A percentile compares a stretch with the other conserved stretches of the same genome.
These are phyloP conservation scores for Fusarium beomiforme DNA, from an alignment of 2,329 filamentous ascomycete genomes.

Conservation along the genomic window DNA sequence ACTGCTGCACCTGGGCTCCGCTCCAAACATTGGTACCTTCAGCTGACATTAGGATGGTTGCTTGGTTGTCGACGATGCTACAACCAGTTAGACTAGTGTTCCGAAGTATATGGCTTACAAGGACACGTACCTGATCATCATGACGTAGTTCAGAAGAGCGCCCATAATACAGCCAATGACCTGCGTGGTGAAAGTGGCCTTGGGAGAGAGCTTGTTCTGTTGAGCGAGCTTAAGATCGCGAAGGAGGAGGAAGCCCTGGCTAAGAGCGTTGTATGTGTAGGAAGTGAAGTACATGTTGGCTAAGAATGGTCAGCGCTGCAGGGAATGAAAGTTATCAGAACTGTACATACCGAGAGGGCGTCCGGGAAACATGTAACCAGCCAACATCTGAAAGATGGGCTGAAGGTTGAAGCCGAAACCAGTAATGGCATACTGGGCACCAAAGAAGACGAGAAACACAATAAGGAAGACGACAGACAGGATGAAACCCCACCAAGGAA, in stretches of 20 bases:
- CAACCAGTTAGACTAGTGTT: slow-evolving; percentile 27
- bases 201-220: slow-evolving; percentile 24
- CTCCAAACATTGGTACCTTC: slow-evolving; percentile 63
- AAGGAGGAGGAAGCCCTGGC: background rate
- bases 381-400: slow-evolving; percentile 29
- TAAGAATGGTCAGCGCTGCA: rapidly evolving
- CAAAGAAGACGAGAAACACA: slow-evolving; percentile 53
- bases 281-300: slow-evolving; percentile 35
- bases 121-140: slow-evolving; percentile 53
- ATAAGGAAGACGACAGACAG: slow-evolving; percentile 49
- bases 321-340: rapidly evolving
- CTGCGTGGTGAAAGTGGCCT: slow-evolving; percentile 52
- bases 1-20: slow-evolving; percentile 60
- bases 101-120: rapidly evolving
- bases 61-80: slow-evolving; percentile 59
- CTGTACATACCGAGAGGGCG: slow-evolving; percentile 15
- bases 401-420: slow-evolving; percentile 19
- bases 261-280: slow-evolving; percentile 20
- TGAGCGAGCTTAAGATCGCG: slow-evolving; percentile 22
- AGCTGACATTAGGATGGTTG: slow-evolving; percentile 55
- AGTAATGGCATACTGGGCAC: slow-evolving; percentile 39
- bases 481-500: slow-evolving; percentile 54
- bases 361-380: slow-evolving; percentile 23
- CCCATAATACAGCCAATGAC: slow-evolving; percentile 65
- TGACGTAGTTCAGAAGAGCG: slow-evolving; percentile 62